Evolutionary conservation across 2,329 filamentous ascomycete species (phyloP).

Genomic region (Clonostachys rhizophaga): DNA sequence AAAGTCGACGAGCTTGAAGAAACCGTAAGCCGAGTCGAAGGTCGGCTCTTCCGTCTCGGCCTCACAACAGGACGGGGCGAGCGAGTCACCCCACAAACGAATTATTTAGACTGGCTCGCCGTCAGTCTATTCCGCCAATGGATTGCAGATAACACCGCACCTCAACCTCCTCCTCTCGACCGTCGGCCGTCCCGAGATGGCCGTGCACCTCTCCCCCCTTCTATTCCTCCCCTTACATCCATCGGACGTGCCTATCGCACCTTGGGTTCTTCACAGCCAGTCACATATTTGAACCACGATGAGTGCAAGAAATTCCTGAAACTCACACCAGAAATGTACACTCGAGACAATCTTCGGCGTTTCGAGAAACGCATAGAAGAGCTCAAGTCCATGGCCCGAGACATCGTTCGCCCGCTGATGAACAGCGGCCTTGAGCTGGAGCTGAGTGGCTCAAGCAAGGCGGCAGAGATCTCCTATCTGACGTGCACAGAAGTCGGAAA

Average conservation of each 20-base stretch:
- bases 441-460: constrained; percentile 37
- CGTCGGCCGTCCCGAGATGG: constrained; percentile 17
- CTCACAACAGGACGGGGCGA: constrained; percentile 78
- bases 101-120: constrained; percentile 85
- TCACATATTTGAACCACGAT: constrained; percentile 73
- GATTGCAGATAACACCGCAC: constrained; percentile 85
- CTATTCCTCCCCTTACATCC: constrained; percentile 46
- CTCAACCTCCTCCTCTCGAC: constrained; percentile 40
- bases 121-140: constrained; percentile 87
- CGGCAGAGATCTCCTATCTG: constrained; percentile 40
- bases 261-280: constrained; percentile 56
- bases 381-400: constrained; percentile 77
- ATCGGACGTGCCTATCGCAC: constrained; percentile 73
- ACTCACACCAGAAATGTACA: constrained; percentile 76
- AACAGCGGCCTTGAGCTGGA: constrained; percentile 81
- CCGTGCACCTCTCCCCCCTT: constrained; percentile 26
- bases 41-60: constrained; percentile 74
- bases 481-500: constrained; percentile 45
- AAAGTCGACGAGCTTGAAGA: constrained; percentile 92
- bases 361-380: constrained; percentile 89
- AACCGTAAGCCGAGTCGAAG: constrained; percentile 72
- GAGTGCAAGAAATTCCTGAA: constrained; percentile 91
- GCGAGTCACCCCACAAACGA: constrained; percentile 71
- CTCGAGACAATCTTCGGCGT: constrained; percentile 74
- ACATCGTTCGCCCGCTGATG: constrained; percentile 82